Evolutionary conservation across 805 yeast genomes (phyloP), one percentile per base, ranked within the genome.

Genomic region (Myxozyma vanderwaltii): DNA sequence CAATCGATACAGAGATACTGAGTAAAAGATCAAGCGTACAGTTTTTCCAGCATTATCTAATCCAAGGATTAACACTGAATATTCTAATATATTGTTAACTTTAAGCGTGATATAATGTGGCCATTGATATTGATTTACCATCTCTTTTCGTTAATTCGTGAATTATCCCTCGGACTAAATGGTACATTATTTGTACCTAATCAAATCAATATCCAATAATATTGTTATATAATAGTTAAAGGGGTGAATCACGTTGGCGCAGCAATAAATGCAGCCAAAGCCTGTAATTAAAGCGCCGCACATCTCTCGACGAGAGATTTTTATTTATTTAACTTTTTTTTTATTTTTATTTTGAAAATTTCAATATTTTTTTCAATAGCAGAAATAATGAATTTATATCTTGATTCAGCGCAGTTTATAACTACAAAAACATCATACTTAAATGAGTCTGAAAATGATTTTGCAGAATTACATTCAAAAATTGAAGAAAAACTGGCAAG

Each of bases 1-100:
- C n/a, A n/a, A n/a, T 13, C 26, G n/a, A 21, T 4, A 15, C n/a
- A 5, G 33, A 36, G 23, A 26, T 29, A 26, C 13, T n/a, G 17
- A 17, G 8, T 5, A 8, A 4, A 15, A 44, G 10, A 38, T n/a
- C 17, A 38, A n/a, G 21, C 71, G 41, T 56, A 72, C 75, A 13
- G 98, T 94, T 72, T 92, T 92, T 1, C 99, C 99, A 0, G 98
- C 96, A 76, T 92, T 91, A 73, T 92, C 97, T 29, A 92, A 80
- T 19, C 99, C 99, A 23, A 92, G 77, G 38, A 92, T 88, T 49
- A 92, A 79, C 2, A 88, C 81, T 0, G 91, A 83, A 70, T 88
- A 88, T 72, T 86, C 89, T 77, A 46, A 8, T 26, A 3, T 6
- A 15, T 26, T 15, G 51, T 47, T 23, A 53, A 47, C 29, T 8